These are phyloP conservation scores for Apophysomyces trapeziformis DNA, from an alignment of 371 early-diverging fungal genomes.

Conservation along the genomic window DNA sequence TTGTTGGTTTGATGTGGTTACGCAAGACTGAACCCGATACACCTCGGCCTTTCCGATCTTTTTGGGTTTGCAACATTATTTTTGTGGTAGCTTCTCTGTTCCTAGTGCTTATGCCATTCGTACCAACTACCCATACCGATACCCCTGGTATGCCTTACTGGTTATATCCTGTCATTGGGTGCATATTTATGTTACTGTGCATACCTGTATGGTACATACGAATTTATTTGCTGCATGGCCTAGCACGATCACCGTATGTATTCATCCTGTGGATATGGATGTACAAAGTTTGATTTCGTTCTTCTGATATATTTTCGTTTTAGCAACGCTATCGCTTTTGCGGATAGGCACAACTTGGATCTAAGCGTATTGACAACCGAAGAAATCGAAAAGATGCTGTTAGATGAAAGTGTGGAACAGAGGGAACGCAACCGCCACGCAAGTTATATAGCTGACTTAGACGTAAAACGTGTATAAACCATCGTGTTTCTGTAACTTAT, in stretches of 20 bases:
- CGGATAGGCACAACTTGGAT: conserved; percentile 1
- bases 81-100: conserved; percentile 20
- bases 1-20: conserved; percentile 23
- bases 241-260: conserved; percentile 16
- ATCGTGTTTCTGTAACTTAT: no score
- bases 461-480: no score
- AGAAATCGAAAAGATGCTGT: conserved; percentile 12
- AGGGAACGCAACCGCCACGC: neutral
- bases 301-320: neutral
- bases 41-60: conserved; percentile 20
- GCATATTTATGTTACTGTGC: conserved; percentile 16
- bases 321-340: neutral
- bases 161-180: conserved; percentile 13
- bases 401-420: neutral
- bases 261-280: neutral
- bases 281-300: neutral
- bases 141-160: conserved; percentile 21
- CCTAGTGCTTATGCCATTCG: conserved; percentile 19
- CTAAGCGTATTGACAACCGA: conserved; percentile 1
- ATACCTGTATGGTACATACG: conserved; percentile 19
- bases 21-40: conserved; percentile 14
- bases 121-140: conserved; percentile 15
- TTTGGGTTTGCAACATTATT: conserved; percentile 14
- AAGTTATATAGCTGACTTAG: no score
- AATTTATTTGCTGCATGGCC: conserved; percentile 6